These are phyloP conservation scores for Waltergamsia citrina DNA, from an alignment of 2,329 filamentous ascomycete species.

Conservation along the genomic window DNA sequence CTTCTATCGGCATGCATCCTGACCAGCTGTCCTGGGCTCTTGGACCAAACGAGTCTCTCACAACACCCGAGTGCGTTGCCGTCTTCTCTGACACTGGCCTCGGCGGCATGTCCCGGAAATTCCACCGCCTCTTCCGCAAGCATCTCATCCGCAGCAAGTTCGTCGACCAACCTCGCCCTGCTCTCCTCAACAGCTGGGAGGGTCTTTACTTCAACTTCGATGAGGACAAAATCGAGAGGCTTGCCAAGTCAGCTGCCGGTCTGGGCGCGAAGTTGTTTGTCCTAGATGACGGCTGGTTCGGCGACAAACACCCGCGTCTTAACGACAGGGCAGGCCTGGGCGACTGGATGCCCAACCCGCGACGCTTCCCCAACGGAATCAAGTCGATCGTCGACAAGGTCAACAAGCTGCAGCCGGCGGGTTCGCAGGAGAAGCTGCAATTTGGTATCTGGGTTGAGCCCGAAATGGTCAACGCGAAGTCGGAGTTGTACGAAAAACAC, in stretches of 20 bases:
- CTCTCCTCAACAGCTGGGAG: constrained; percentile 58
- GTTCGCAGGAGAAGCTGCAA: constrained; percentile 29
- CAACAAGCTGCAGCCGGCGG: constrained; percentile 31
- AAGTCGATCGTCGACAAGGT: constrained; percentile 39
- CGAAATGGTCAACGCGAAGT: constrained; percentile 58
- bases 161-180: constrained; percentile 39
- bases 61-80: constrained; percentile 52
- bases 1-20: constrained; percentile 50
- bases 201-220: constrained; percentile 51
- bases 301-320: constrained; percentile 21
- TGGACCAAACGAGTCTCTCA: constrained; percentile 43
- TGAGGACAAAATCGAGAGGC: constrained; percentile 40
- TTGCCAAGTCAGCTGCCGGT: constrained; percentile 46
- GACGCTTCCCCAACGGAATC: constrained; percentile 49
- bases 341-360: constrained; percentile 52
- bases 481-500: constrained; percentile 49
- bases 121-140: constrained; percentile 51
- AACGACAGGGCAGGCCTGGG: constrained; percentile 38
- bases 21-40: constrained; percentile 50
- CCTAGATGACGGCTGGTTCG: constrained; percentile 61
- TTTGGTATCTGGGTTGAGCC: constrained; percentile 62
- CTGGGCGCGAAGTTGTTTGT: constrained; percentile 56
- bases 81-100: constrained; percentile 50
- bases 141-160: constrained; percentile 50
- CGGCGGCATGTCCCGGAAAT: constrained; percentile 51